A percentile compares a stretch with the other conserved stretches of the same genome.
Conservation (phyloP, 257 asterid species). For the Capsicum pubescens region DNA sequence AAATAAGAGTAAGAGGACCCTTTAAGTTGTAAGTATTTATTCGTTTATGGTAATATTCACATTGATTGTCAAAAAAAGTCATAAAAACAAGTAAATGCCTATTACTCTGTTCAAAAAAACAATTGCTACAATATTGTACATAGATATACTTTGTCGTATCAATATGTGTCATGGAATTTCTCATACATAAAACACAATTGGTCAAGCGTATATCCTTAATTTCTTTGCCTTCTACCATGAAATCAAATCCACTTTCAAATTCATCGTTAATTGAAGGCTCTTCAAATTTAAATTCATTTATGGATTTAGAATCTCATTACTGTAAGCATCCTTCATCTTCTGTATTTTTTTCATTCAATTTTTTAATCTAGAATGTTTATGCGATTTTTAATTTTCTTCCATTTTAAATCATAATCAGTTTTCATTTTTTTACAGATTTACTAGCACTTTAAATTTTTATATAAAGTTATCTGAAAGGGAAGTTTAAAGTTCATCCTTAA, state of each 20-base stretch:
- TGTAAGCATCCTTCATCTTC: not conserved
- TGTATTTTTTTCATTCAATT: not conserved
- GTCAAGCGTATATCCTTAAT: not conserved
- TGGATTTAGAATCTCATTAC: not conserved
- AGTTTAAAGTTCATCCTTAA: conserved; percentile 16
- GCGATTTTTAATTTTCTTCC: not conserved
- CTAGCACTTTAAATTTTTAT: not conserved
- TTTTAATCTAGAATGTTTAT: not conserved
- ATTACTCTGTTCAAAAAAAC: no score
- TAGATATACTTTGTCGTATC: no score
- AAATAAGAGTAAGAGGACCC: no score
- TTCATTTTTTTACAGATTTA: not conserved
- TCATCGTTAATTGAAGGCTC: not conserved
- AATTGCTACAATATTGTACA: no score
- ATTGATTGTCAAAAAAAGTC: no score
- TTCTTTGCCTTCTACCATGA: conserved; percentile 11
- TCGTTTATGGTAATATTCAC: no score
- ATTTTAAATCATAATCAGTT: not conserved
- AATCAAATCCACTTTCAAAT: not conserved
- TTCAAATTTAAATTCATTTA: conserved; percentile 12
- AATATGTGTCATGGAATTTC: no score
- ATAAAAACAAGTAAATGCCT: no score
- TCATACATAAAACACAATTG: no score
- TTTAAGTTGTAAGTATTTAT: no score
- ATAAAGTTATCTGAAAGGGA: not conserved